A percentile compares a stretch with the other conserved stretches of the same genome.
Evolutionary conservation across 2,329 filamentous ascomycete genomes (phyloP).

Genomic region (Cryphonectria carpinicola): DNA sequence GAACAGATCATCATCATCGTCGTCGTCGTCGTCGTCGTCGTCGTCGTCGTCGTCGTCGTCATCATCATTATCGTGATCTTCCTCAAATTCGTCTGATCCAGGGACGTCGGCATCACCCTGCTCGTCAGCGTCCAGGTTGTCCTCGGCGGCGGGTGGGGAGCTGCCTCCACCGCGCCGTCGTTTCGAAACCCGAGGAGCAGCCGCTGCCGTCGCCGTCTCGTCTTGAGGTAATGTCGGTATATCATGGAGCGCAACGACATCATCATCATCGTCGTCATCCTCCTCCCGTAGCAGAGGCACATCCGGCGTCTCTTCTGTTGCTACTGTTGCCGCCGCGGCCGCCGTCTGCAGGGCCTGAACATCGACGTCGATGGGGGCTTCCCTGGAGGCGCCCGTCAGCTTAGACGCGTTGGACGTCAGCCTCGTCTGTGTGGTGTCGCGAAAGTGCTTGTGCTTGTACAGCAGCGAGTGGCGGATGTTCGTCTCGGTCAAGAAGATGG

Average conservation of each 20-base stretch:
- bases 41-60: no score
- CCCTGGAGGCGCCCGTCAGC: constrained; percentile 60
- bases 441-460: constrained; percentile 81
- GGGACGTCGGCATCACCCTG: constrained; percentile 36
- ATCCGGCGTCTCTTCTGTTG: constrained; percentile 38
- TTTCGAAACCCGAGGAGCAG: constrained; percentile 37
- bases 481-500: constrained; percentile 88
- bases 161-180: constrained; percentile 37
- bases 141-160: constrained; percentile 33
- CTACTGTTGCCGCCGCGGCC: constrained; percentile 18
- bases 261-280: constrained; percentile 65
- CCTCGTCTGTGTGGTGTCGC: constrained; percentile 56
- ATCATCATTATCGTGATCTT: constrained; percentile 25
- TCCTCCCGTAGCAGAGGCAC: constrained; percentile 55
- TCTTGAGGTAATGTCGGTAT: constrained; percentile 53
- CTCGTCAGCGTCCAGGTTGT: constrained; percentile 37
- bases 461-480: constrained; percentile 84
- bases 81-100: constrained; percentile 21
- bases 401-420: constrained; percentile 66
- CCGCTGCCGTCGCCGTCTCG: constrained; percentile 34
- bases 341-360: constrained; percentile 34
- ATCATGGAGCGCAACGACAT: constrained; percentile 56
- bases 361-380: constrained; percentile 58
- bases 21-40: no score
- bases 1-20: constrained; percentile 30